These are phyloP conservation scores for Hypholoma sublateritium DNA, from an alignment of 768 basidiomycete species.

Conservation along the genomic window DNA sequence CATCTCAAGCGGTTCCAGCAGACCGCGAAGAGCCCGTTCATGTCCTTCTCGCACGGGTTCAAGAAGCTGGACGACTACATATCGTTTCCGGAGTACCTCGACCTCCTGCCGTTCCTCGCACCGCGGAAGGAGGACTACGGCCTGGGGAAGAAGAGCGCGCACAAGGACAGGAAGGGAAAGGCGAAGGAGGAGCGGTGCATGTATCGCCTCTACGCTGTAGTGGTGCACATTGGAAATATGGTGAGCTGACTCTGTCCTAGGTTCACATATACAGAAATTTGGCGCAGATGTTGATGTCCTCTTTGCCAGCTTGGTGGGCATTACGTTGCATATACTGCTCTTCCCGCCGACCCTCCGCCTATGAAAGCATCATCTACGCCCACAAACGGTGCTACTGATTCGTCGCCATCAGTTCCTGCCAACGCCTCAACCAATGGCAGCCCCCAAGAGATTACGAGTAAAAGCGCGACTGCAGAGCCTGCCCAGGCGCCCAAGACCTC, in stretches of 20 bases:
- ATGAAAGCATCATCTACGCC: neutral
- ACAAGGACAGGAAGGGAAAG: slow-evolving; percentile 12
- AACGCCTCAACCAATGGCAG: slow-evolving; percentile 6
- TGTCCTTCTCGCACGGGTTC: slow-evolving; percentile 69
- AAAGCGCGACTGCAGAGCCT: neutral
- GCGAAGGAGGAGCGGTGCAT: slow-evolving; percentile 29
- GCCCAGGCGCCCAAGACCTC: slow-evolving; percentile 14
- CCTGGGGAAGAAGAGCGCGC: slow-evolving; percentile 25
- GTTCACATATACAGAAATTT: neutral
- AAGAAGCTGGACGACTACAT: slow-evolving; percentile 93
- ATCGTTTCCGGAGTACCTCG: slow-evolving; percentile 84
- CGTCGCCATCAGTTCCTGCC: neutral
- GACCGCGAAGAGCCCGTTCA: slow-evolving; percentile 57
- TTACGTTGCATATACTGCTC: slow-evolving; percentile 82
- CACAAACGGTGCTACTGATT: no score
- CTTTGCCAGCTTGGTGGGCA: slow-evolving; percentile 75
- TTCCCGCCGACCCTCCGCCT: slow-evolving; percentile 40
- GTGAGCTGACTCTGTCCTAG: slow-evolving; percentile 47
- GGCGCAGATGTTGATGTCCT: slow-evolving; percentile 11
- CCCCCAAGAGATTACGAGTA: neutral
- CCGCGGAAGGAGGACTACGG: slow-evolving; percentile 76
- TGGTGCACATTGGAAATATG: slow-evolving; percentile 88
- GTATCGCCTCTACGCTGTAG: slow-evolving; percentile 72
- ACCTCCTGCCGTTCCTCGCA: slow-evolving; percentile 84
- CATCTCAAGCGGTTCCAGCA: slow-evolving; percentile 97